Evolutionary conservation across 2,329 filamentous ascomycete genomes (phyloP).

Genomic region (Fusarium subtropicale): DNA sequence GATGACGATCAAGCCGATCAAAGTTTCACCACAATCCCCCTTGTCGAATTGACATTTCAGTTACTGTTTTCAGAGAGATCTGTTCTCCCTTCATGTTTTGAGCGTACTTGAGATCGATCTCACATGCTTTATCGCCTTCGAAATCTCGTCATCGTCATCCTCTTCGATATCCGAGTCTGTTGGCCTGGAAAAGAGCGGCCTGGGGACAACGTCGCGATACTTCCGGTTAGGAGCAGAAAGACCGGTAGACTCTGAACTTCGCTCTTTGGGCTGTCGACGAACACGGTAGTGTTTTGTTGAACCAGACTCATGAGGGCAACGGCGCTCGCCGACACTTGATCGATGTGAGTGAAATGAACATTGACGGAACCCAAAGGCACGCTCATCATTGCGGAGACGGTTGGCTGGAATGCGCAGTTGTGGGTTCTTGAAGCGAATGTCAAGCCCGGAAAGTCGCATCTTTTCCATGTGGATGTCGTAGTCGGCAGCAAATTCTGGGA

Average conservation of each 20-base stretch:
- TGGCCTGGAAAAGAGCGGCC: conserved; percentile 46
- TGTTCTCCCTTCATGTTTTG: conserved; percentile 37
- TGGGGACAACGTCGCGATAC: conserved; percentile 43
- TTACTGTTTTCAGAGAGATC: not conserved
- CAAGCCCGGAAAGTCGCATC: conserved; percentile 62
- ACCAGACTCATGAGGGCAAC: conserved; percentile 60
- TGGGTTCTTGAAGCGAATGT: conserved; percentile 69
- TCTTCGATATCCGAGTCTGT: conserved; percentile 40
- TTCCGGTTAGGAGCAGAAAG: conserved; percentile 41
- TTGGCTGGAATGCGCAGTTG: conserved; percentile 69
- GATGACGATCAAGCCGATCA: conserved; percentile 23
- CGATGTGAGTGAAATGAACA: conserved; percentile 72
- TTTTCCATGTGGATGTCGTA: conserved; percentile 65
- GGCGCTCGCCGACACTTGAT: conserved; percentile 63
- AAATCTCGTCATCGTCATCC: conserved; percentile 49
- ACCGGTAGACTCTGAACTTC: conserved; percentile 32
- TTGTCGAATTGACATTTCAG: conserved; percentile 9
- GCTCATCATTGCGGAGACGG: conserved; percentile 66
- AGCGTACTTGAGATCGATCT: conserved; percentile 50
- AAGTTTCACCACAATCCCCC: conserved; percentile 21
- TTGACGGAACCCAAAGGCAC: conserved; percentile 69
- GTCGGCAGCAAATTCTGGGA: conserved; percentile 62
- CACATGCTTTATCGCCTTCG: conserved; percentile 49
- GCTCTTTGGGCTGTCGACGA: conserved; percentile 19
- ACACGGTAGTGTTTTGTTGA: conserved; percentile 32